Evolutionary conservation across 371 early-diverging fungal genomes (phyloP), one percentile per base, ranked within the genome.

Genomic region (Mortierella sp.): DNA sequence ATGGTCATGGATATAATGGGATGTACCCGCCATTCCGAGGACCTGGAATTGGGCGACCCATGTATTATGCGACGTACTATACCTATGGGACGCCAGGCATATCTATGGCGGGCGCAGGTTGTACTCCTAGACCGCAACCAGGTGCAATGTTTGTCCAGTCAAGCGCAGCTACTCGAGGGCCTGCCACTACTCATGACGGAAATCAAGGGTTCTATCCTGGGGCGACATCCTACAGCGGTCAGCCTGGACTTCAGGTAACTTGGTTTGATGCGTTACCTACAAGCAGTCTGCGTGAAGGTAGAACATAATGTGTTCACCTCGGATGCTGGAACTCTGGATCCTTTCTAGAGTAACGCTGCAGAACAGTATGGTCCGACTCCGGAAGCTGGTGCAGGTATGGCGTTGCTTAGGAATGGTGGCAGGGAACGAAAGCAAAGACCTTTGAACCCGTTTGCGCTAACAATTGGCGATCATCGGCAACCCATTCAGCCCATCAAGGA

Each of bases 41-140:
- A 9, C 52, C 48, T 4, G 40, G 55, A 3, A 10, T 40, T 12
- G 73, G 51, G 17, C 39, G 67, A 21, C 47, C 60, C 6, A 41
- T 63, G 46, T 57, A 53, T 43, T 63, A 60, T 17, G 13, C 58
- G 16, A 16, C 63, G 3, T 67, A 52, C 25, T 55, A 67, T 19
- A 47, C 63, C 4, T 67, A 67, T 47, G 44, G 60, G 0, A 17
- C 59, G 4, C 31, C 56, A 25, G 49, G 50, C 9, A 50, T 63
- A 52, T 60, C 56, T 3, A 47, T 74, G 17, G 24, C 45, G 6
- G 48, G 56, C 4, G 45, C 49, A 13, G 55, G 70, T 16, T 63
- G 37, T 46, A 41, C 49, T 12, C 67, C 57, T 19, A 34, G 27
- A n/a, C 46, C 64, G 17, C 51, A 46, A n/a, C 41, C 51, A 0